A percentile compares a stretch with the other conserved stretches of the same genome.
Conservation (phyloP, 805 yeast genomes). For the Yarrowia sp. region DNA sequence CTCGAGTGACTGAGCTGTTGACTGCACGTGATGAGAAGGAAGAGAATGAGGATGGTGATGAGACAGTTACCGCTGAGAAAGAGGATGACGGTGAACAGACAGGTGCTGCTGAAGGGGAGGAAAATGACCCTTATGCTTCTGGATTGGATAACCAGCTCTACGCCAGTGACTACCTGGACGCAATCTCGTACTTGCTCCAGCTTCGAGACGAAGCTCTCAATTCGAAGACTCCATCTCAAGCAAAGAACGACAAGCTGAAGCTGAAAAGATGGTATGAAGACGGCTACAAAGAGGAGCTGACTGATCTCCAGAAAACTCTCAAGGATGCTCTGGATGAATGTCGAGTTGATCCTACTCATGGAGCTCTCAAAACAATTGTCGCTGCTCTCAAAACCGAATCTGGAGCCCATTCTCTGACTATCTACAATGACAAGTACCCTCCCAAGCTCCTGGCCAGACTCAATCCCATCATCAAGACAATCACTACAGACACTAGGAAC, state of each 20-base stretch:
- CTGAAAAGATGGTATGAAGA: slow-evolving; percentile 12
- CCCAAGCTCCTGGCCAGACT: slow-evolving; percentile 3
- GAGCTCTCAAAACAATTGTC: slow-evolving; percentile 17
- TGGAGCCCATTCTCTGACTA: slow-evolving; percentile 5
- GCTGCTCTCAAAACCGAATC: slow-evolving; percentile 6
- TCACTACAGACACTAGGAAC: neutral
- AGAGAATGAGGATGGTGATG: neutral
- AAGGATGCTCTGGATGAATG: slow-evolving; percentile 14
- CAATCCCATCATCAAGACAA: neutral
- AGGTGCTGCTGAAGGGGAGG: neutral
- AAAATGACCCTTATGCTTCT: slow-evolving; percentile 18
- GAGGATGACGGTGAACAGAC: neutral
- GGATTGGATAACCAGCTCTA: slow-evolving; percentile 22
- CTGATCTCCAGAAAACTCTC: neutral
- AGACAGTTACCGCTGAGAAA: neutral
- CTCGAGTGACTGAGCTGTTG: neutral
- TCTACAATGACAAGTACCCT: slow-evolving; percentile 16
- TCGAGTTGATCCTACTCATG: neutral
- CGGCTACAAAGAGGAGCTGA: slow-evolving; percentile 1
- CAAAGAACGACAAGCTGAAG: no score
- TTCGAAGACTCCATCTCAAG: neutral
- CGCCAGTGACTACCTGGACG: slow-evolving; percentile 10
- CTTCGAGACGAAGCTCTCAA: slow-evolving; percentile 21
- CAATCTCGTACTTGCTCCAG: neutral
- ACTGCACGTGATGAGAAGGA: neutral